These are phyloP conservation scores for Aspergillus steynii DNA, from an alignment of 495 filamentous ascomycete genomes.

Conservation along the genomic window DNA sequence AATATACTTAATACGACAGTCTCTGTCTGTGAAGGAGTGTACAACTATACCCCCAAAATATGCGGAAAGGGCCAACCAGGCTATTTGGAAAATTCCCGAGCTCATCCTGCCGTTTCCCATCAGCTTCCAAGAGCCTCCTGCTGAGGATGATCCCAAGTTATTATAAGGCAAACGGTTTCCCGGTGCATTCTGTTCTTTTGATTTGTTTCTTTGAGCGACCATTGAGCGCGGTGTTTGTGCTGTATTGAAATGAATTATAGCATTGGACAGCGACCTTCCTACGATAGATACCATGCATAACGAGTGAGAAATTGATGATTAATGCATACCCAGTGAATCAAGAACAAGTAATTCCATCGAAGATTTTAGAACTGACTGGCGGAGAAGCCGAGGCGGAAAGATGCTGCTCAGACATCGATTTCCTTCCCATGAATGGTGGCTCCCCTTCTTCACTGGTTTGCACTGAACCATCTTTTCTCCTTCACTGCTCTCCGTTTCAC, in stretches of 20 bases:
- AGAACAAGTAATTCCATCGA: not conserved
- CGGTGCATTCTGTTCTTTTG: not conserved
- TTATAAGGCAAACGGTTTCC: conserved; percentile 2
- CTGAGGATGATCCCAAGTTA: conserved; percentile 33
- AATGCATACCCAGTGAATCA: not conserved
- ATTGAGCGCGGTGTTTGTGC: not conserved
- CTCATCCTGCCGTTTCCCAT: conserved; percentile 27
- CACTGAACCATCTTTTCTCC: not conserved
- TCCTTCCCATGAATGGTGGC: not conserved
- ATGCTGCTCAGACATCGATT: not conserved
- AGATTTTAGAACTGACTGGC: not conserved
- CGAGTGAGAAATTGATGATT: not conserved
- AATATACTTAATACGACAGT: conserved; percentile 17
- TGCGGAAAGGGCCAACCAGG: conserved; percentile 28
- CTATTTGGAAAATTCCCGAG: conserved; percentile 33
- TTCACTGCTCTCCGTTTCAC: not conserved
- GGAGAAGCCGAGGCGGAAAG: not conserved
- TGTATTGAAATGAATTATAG: not conserved
- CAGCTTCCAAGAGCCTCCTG: conserved; percentile 10
- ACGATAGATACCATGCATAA: not conserved
- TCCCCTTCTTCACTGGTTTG: not conserved
- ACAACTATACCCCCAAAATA: conserved; percentile 26
- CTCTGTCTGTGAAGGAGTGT: conserved; percentile 36
- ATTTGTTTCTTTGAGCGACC: not conserved
- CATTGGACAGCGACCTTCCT: not conserved